Percentiles rank a stretch among this genome's conserved stretches.
phyloP scores from a whole-genome alignment of 1,284 basidiomycete genomes.

The Heterobasidion parviporum region DNA sequence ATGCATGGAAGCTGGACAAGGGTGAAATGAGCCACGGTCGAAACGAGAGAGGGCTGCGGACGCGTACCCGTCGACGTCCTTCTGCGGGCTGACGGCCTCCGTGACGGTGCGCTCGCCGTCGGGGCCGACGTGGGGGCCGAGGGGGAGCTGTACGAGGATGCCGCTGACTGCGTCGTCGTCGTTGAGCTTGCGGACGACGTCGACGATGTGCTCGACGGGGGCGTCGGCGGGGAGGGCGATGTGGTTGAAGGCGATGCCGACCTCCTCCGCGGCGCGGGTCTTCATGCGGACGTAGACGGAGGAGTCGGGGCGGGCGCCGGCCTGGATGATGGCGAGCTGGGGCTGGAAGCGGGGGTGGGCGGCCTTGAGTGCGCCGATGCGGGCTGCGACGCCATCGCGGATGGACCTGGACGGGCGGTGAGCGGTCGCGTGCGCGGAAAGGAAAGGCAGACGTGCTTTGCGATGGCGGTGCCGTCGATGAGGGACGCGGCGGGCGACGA shows the following conservation, averaged over 20 bases:
- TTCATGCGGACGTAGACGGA: constrained; percentile 97
- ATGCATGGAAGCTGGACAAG: constrained; percentile 81
- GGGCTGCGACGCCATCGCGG: constrained; percentile 63
- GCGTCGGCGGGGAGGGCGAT: constrained; percentile 67
- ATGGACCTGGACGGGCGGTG: constrained; percentile 49
- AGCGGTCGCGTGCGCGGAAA: constrained; percentile 4
- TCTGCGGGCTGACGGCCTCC: constrained; percentile 89
- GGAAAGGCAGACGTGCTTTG: constrained; percentile 54
- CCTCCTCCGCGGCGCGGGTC: constrained; percentile 90
- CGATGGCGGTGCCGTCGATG: constrained; percentile 86
- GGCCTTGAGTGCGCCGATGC: constrained; percentile 54
- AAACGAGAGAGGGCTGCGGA: constrained; percentile 3
- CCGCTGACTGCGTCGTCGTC: constrained; percentile 80
- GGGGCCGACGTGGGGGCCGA: constrained; percentile 77
- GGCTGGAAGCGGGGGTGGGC: constrained; percentile 82
- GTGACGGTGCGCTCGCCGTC: constrained; percentile 89
- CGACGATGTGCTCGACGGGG: constrained; percentile 72
- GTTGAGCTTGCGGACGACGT: constrained; percentile 78
- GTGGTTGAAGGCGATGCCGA: constrained; percentile 87
- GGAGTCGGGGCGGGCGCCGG: constrained; percentile 87
- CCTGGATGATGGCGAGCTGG: constrained; percentile 90
- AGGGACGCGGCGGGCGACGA: constrained; percentile 33
- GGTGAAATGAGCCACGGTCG: constrained; percentile 6
- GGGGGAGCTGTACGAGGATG: constrained; percentile 95
- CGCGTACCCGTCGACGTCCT: constrained; percentile 93